Base-by-base conservation (phyloP, 352 stramenopile species). In the Phytophthora sansomeana region DNA sequence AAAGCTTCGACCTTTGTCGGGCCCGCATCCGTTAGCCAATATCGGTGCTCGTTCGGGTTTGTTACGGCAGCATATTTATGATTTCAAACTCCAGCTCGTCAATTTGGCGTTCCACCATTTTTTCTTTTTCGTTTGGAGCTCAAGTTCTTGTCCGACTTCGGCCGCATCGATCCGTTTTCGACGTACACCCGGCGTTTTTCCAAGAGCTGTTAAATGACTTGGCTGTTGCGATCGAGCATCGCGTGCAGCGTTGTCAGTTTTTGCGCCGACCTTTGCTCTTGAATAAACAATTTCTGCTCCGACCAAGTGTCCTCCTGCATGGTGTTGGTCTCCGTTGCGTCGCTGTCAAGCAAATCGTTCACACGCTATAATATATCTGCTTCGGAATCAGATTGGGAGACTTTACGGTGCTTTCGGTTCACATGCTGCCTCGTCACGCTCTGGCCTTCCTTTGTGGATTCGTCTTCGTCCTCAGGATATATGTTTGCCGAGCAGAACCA, bases 201-300 rank as follows among this genome's bases (percentile, higher is more conserved):
- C 49, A 57, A 46, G 6, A 57, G 19, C 16, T 57, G 6, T 7
- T 35, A 2, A 11, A 57, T 44, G 16, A 5, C 19, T 1, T 10
- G 3, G 4, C 4, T 33, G 33, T 46, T 57, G 17, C 49, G 49
- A 11, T n/a, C 9, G 16, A 57, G 49, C 49, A 57, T 57, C 19
- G n/a, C 21, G 7, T n/a, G 46, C 49, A 57, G 33, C 10, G 49
- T 57, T 11, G 49, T 7, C 21, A 57, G 19, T 35, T 57, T 57
- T 46, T 57, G 33, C 10, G 32, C 11, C 11, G 33, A 17, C 46
- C 17, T 6, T 11, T 57, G 49, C 49, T 57, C 49, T 46, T 57
- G 49, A 36, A 57, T 33, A 13, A 57, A 46, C 49, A 57, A 24
- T 5, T 14, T 57, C 28, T 57, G 49, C 33, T 57, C 49, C 11